Base-by-base conservation (phyloP, 257 asterid species). In the Verbena officinalis region DNA sequence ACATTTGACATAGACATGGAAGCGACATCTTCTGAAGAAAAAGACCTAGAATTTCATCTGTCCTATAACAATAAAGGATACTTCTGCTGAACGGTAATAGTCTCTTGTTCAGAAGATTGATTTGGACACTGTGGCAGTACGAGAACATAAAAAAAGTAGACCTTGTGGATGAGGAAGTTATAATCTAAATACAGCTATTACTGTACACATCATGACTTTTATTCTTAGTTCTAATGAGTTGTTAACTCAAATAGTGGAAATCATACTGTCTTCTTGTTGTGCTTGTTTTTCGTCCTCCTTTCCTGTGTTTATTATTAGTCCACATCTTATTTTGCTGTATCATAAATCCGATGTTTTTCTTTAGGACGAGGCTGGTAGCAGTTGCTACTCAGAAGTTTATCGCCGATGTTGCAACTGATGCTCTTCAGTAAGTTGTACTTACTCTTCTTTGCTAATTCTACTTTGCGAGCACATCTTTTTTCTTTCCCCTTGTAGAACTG, bases 331-430 rank as follows among this genome's bases (percentile, higher is more conserved):
- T 64, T 36, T 43, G 55, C 34, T 61, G 7, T 44, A 4, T 31
- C 22, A 27, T 66, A n/a, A n/a, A n/a, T n/a, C n/a, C n/a, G 22
- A 34, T 44, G 9, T 63, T 50, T 56, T 38, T 22, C 24, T 62
- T 19, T 21, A 93, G 99, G 81, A 83, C 88, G 53, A 84, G 99
- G 83, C 85, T 93, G 79, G 96, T 93, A 16, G 95, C 99, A n/a
- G 97, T 93, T 61, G 97, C 99, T 52, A 90, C 99, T 15, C 99
- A 93, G 87, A 93, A 90, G 71, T 93, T 93, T 52, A 87, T 93
- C n/a, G 84, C 99, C 27, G 97, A 93, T 36, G 96, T 93, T 55
- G 95, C 99, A 38, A 87, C 95, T 43, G 97, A 93, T 58, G 95
- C 99, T 71, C 99, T 93, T 75, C 99, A 90, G 99, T 90, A 86